Evolutionary conservation across 495 filamentous ascomycete species (phyloP), one percentile per base, ranked within the genome.

Genomic region (Lepidopterella palustris): DNA sequence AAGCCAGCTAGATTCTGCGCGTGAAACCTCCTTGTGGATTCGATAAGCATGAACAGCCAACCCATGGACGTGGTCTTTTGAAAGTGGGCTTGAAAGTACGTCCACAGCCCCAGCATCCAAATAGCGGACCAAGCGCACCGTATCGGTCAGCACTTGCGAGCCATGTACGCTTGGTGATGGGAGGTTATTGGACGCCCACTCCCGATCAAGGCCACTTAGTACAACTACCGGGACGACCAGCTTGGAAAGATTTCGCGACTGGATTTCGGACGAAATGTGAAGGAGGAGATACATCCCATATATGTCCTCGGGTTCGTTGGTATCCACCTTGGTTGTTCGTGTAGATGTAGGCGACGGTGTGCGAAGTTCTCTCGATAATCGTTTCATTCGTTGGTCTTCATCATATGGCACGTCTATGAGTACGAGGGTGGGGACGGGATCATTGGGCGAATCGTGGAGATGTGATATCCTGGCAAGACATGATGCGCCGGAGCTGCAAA

Each of bases 31-130:
- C 68, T 84, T 88, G 60, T 86, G 86, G 11, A 83, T 83, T 53
- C 89, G 83, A 73, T 92, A 95, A 28, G 87, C 90, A 72, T 92
- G 90, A 13, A 92, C 80, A 57, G 87, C 83, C 27, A 96, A 78
- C 40, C 84, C 82, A 63, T 86, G 84, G 23, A 92, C 77, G 49
- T 85, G 80, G 56, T 86, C 82, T 45, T 75, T 79, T 59, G 87
- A 80, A 24, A 97, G 70, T 5, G 92, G 92, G 61, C 85, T 87
- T 1, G 82, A 79, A 57, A 96, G 74, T 58, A 96, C 88, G 76
- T 96, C 92, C 20, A 87, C 76, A 10, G 92, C 92, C 48, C 92
- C 92, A 23, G 83, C 82, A 68, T 96, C 90, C 11, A 97, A 73
- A 72, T 87, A 93, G 62, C 78, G 81, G 55, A 86, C 79, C 45